phyloP scores from a whole-genome alignment of 1,139 yeast genomes.

The Ogataea hybrid region DNA sequence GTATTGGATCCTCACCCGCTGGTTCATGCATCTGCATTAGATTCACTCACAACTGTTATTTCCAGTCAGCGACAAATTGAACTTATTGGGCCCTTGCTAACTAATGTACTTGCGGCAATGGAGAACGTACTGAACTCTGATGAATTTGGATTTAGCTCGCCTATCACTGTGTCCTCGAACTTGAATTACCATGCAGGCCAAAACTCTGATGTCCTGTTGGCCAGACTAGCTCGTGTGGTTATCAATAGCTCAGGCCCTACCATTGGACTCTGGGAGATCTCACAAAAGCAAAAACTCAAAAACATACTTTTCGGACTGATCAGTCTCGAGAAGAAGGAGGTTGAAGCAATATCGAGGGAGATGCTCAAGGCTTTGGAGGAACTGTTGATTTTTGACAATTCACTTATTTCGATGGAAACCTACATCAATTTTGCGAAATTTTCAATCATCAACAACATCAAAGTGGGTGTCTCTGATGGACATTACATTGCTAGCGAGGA shows the following conservation, averaged over 20 bases:
- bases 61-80: conserved; percentile 53
- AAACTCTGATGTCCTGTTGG: conserved; percentile 24
- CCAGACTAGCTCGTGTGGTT: conserved; percentile 25
- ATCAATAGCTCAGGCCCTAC: conserved; percentile 32
- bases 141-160: conserved; percentile 49
- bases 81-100: conserved; percentile 39
- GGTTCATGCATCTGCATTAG: conserved; percentile 71
- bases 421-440: conserved; percentile 27
- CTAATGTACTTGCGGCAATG: conserved; percentile 46
- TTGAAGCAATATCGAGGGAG: conserved; percentile 31
- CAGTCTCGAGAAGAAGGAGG: conserved; percentile 23
- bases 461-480: conserved; percentile 28
- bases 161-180: conserved; percentile 44
- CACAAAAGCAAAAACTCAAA: conserved; percentile 17
- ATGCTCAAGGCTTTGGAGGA: conserved; percentile 35
- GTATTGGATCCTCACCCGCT: conserved; percentile 81
- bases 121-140: conserved; percentile 49
- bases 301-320: conserved; percentile 25
- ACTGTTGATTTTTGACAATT: conserved; percentile 32
- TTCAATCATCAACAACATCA: conserved; percentile 29
- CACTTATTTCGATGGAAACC: conserved; percentile 21
- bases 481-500: conserved; percentile 12
- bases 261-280: conserved; percentile 23
- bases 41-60: conserved; percentile 55
- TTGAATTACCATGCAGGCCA: conserved; percentile 41